These are phyloP conservation scores for Geosmithia flava DNA, from an alignment of 2,329 filamentous ascomycete species.

Conservation along the genomic window DNA sequence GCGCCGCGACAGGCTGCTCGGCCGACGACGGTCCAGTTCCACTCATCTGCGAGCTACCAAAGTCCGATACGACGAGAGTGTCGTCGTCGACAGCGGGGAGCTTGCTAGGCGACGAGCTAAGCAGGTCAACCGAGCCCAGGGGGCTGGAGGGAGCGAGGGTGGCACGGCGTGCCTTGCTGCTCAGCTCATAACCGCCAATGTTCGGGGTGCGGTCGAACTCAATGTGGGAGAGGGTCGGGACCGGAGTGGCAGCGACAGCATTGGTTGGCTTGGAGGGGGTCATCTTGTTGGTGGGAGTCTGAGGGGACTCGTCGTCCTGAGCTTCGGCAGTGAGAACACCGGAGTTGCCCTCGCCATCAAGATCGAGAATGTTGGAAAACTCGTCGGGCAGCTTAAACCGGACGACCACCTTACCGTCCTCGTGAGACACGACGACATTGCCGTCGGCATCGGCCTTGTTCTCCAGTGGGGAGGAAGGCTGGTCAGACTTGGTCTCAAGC, in stretches of 20 bases:
- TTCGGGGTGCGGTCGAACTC: neutral
- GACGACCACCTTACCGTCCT: constrained; percentile 18
- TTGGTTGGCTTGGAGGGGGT: neutral
- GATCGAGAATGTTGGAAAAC: constrained; percentile 14
- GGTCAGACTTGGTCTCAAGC: constrained; percentile 10
- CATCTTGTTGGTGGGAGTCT: neutral
- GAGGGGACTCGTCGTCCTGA: neutral
- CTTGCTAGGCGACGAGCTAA: neutral
- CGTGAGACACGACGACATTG: constrained; percentile 15
- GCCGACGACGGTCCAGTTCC: neutral
- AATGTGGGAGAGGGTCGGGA: neutral
- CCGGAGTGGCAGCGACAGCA: neutral
- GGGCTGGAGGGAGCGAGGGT: neutral
- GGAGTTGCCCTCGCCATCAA: constrained; percentile 10
- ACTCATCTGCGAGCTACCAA: neutral
- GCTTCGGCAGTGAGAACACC: neutral
- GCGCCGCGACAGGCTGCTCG: neutral
- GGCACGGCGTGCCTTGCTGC: neutral
- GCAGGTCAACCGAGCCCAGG: neutral
- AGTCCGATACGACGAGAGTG: constrained; percentile 4
- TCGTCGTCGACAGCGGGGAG: neutral
- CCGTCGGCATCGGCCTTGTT: constrained; percentile 14
- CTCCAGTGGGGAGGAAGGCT: constrained; percentile 12
- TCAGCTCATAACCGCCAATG: neutral
- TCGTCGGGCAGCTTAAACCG: constrained; percentile 23